These are phyloP conservation scores for Pistacia atlantica DNA, from an alignment of 345 rosid species.

Conservation along the genomic window DNA sequence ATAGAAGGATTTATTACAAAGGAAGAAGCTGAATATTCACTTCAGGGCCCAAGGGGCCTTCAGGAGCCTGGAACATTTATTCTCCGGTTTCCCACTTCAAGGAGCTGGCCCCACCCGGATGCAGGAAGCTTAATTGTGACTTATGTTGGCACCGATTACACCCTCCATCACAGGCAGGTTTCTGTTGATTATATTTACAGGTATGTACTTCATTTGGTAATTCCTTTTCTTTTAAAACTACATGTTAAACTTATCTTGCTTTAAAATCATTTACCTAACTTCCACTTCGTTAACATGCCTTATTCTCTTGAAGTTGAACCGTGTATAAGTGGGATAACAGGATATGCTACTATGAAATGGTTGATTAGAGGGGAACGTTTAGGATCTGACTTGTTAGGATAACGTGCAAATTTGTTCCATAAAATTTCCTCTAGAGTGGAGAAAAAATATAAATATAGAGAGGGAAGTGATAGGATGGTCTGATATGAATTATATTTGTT, in stretches of 20 bases:
- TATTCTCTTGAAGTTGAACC: background rate
- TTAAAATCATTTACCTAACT: background rate
- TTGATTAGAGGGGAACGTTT: too few species aligned
- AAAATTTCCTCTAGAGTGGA: too few species aligned
- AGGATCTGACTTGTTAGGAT: too few species aligned
- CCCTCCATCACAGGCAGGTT: conserved; percentile 67
- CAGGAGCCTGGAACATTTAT: conserved; percentile 95
- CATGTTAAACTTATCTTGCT: background rate
- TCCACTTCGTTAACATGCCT: background rate
- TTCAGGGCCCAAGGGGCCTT: conserved; percentile 62
- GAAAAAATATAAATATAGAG: too few species aligned
- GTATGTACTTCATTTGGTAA: conserved; percentile 35
- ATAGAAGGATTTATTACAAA: conserved; percentile 93
- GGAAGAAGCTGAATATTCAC: conserved; percentile 95
- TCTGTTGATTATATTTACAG: conserved; percentile 57
- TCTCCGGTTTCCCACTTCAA: conserved; percentile 87
- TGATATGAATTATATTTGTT: too few species aligned
- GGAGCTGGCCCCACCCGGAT: conserved; percentile 99
- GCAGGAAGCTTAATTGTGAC: conserved; percentile 88
- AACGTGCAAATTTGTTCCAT: too few species aligned
- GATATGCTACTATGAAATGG: background rate
- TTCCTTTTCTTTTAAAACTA: background rate
- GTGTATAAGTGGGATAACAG: background rate
- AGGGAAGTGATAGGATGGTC: too few species aligned
- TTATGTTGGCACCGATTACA: conserved; percentile 70